phyloP scores from a whole-genome alignment of 2,329 filamentous ascomycete species.

The Paecilomyces niveus region DNA sequence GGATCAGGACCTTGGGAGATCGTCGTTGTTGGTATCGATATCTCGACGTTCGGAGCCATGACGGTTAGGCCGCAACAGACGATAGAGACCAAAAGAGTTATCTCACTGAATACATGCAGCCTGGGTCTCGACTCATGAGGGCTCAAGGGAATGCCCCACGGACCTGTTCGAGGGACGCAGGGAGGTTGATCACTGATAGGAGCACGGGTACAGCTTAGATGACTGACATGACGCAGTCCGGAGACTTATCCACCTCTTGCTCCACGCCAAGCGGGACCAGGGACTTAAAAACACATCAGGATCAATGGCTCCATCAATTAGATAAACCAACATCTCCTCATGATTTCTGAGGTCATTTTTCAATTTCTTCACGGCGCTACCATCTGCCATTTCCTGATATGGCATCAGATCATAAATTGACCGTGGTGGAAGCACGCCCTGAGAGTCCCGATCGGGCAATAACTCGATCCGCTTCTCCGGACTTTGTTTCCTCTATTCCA shows the following conservation, averaged over 20 bases:
- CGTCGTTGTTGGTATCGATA: constrained; percentile 44
- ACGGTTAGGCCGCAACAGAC: neutral
- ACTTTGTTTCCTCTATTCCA: neutral
- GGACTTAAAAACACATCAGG: neutral
- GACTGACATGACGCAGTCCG: neutral
- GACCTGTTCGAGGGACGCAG: neutral
- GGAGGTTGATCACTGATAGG: neutral
- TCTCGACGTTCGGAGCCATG: constrained; percentile 40
- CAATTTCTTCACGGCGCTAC: neutral
- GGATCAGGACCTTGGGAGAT: constrained; percentile 44
- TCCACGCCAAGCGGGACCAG: neutral
- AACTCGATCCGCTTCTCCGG: neutral
- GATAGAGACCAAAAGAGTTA: constrained; percentile 1
- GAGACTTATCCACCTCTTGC: neutral
- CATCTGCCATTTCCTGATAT: neutral
- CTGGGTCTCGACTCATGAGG: neutral
- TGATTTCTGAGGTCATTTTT: neutral
- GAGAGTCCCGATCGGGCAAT: neutral
- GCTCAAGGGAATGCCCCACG: neutral
- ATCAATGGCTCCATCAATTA: neutral
- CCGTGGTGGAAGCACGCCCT: neutral
- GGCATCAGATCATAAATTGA: neutral
- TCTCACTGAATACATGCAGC: neutral
- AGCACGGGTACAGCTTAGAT: neutral
- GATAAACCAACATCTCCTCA: neutral